Base-by-base conservation (phyloP, 2,329 filamentous ascomycete species). In the Boeremia exigua region DNA sequence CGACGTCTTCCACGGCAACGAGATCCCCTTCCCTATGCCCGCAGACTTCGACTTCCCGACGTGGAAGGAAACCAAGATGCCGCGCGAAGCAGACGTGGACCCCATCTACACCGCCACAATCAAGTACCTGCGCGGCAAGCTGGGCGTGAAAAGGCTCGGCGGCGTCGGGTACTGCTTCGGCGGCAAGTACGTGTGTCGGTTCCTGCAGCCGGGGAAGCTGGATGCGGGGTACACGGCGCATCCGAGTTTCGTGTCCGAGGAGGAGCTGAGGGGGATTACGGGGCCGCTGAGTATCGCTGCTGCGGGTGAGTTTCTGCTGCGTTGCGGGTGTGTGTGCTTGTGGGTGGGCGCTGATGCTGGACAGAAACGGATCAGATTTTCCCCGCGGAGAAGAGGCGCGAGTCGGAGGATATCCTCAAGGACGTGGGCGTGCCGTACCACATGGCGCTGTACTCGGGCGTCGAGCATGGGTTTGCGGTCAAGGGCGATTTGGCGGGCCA, bases 81-180 rank as follows among this genome's bases (percentile, higher is more conserved):
- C 69, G 63, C 37, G 67, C 2, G 23, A 75, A 6, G 67, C 74
- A 3, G 66, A 71, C 8, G 79, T 86, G 15, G 84, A 87, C 61
- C 83, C 83, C 5, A 78, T 85, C 53, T 75, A 85, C 49, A 76
- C 76, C n/a, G 70, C 74, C 39, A 79, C 79, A 44, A 82, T 89
- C 68, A 83, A 85, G 71, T 80, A 84, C 51, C 71, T 92, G 48
- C 82, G 82, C 56, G 79, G 81, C 48, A 79, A 85, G 47, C 77
- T 72, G 33, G 68, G 68, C 5, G 66, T 83, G 40, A 85, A 83
- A 71, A 84, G 82, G 60, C 76, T 92, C 32, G 89, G 84, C 1
- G 83, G 80, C 12, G 84, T 87, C 0, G 89, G 89, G 0, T 92
- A 92, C 76, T 92, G 90, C 76, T 90, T 92, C 63, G 89, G 90